Base-by-base conservation (phyloP, 441 rosid species). In the Eutrema salsugineum region DNA sequence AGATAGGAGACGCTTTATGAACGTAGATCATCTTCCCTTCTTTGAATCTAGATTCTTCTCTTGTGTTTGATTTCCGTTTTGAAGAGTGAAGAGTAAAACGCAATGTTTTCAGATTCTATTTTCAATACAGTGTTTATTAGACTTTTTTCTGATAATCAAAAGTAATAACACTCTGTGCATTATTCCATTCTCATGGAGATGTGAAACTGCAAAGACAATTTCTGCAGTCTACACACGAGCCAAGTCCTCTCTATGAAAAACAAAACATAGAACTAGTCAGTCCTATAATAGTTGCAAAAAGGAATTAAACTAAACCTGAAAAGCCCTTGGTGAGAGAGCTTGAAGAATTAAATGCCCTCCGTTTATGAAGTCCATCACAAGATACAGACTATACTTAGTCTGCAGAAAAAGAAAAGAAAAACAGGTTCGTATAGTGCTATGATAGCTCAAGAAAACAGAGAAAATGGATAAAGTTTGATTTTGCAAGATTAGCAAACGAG, bases 141-240 rank as follows among this genome's bases (percentile, higher is more conserved):
- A n/a, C n/a, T n/a, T n/a, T n/a, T n/a, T n/a, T n/a, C n/a, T n/a
- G n/a, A n/a, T n/a, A n/a, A n/a, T n/a, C n/a, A n/a, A n/a, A n/a
- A n/a, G n/a, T n/a, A n/a, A n/a, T n/a, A n/a, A n/a, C n/a, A n/a
- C 99, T 76, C 99, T 88, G 76, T 90, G 99, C 99, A 94, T 92
- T 66, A 94, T 87, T 73, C 94, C 98, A 63, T 92, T 89, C 82
- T 85, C 87, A 82, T 94, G 98, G 66, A 92, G 98, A 78, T 92
- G 99, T 15, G 88, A 80, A 38, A 94, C 96, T 1, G 97, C 98
- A 77, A 91, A 94, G 78, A 88, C 83, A 47, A 92, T 89, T 80
- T 94, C 99, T 36, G 99, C 98, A 77, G 91, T 82, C 79, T 94
- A 94, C 20, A 94, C 71, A 39, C 99, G 90, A 55, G 94, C 98